Conservation (phyloP, 768 basidiomycete genomes). For the Gautieria morchelliformis region DNA sequence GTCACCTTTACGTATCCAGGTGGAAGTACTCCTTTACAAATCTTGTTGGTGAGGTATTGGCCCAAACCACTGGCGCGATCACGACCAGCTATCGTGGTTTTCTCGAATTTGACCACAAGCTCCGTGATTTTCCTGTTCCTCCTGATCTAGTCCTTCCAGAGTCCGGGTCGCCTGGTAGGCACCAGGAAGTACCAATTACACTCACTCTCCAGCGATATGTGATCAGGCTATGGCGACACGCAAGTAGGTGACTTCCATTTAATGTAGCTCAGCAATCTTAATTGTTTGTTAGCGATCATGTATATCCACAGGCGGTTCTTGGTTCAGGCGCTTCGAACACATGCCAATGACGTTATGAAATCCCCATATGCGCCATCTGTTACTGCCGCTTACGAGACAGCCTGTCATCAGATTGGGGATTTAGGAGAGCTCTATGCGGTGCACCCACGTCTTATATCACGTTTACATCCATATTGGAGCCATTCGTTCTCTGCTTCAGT, state of each 20-base stretch:
- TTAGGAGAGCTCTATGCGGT: neutral
- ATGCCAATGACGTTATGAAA: conserved; percentile 62
- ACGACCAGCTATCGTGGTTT: conserved; percentile 58
- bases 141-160: conserved; percentile 38
- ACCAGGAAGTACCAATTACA: neutral
- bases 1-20: neutral
- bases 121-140: conserved; percentile 60
- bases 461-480: conserved; percentile 9
- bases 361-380: conserved; percentile 65
- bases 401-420: conserved; percentile 25
- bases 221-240: conserved; percentile 6
- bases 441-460: conserved; percentile 2
- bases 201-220: conserved; percentile 5
- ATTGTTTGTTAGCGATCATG: conserved; percentile 39
- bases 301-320: conserved; percentile 70
- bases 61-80: conserved; percentile 23
- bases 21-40: conserved; percentile 7
- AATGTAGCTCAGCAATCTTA: neutral
- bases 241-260: neutral
- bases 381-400: conserved; percentile 66
- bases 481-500: conserved; percentile 8
- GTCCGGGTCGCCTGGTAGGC: neutral
- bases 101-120: conserved; percentile 53
- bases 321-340: conserved; percentile 61
- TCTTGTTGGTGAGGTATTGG: conserved; percentile 6